These are phyloP conservation scores for Dactylellina leptospora DNA, from an alignment of 2,329 filamentous ascomycete genomes.

Conservation along the genomic window DNA sequence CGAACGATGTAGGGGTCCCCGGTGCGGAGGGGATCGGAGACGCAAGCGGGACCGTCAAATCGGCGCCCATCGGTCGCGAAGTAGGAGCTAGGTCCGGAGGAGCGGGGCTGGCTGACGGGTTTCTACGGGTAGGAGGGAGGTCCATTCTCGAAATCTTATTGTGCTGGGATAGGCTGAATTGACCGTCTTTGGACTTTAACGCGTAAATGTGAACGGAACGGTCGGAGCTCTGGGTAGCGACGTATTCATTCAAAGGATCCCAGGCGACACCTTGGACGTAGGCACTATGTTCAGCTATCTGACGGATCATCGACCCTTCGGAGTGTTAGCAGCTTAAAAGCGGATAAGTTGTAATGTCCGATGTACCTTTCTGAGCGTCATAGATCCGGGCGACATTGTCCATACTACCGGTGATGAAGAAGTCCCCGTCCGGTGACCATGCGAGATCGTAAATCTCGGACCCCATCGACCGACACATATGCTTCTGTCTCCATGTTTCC, in stretches of 20 bases:
- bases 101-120: conserved; percentile 90
- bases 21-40: conserved; percentile 91
- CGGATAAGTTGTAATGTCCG: conserved; percentile 11
- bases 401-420: conserved; percentile 99
- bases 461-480: conserved; percentile 94
- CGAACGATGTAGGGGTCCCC: conserved; percentile 87
- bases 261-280: conserved; percentile 98
- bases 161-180: conserved; percentile 82
- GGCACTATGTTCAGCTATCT: conserved; percentile 96
- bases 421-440: conserved; percentile 95
- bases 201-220: conserved; percentile 98
- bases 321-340: not conserved
- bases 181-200: conserved; percentile 93
- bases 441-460: conserved; percentile 98
- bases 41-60: conserved; percentile 69
- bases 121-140: conserved; percentile 80
- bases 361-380: conserved; percentile 84
- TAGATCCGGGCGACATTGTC: conserved; percentile 98
- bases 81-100: conserved; percentile 79
- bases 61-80: conserved; percentile 66
- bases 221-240: conserved; percentile 97
- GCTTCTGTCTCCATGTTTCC: conserved; percentile 94
- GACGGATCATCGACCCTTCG: conserved; percentile 75
- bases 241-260: conserved; percentile 98
- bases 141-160: conserved; percentile 90